Percentiles rank a stretch among this genome's conserved stretches.
Conservation (phyloP, 768 basidiomycete genomes). For the Fibroporia radiculosa region DNA sequence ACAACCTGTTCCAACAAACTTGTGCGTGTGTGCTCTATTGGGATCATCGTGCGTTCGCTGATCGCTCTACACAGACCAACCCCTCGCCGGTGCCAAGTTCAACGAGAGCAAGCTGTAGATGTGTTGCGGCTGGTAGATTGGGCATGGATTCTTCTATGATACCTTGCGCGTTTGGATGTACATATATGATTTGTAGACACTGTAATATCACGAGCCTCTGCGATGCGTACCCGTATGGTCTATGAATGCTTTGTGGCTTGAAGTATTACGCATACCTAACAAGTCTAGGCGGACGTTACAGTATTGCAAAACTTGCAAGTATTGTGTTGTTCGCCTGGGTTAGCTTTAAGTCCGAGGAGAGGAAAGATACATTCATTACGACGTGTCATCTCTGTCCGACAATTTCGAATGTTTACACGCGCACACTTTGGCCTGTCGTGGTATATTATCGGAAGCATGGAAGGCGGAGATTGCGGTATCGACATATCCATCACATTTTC, state of each 20-base stretch:
- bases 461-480: too few relatives aligned
- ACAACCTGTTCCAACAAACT: slow-evolving; percentile 65
- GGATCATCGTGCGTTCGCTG: not conserved
- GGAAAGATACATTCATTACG: too few relatives aligned
- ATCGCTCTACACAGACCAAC: slow-evolving; percentile 11
- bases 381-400: too few relatives aligned
- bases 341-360: too few relatives aligned
- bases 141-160: not conserved
- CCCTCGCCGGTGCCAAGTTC: slow-evolving; percentile 15
- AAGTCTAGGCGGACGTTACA: too few relatives aligned
- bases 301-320: too few relatives aligned
- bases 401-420: too few relatives aligned
- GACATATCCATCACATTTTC: too few relatives aligned
- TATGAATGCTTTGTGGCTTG: not conserved
- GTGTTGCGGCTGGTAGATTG: not conserved
- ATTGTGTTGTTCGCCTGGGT: too few relatives aligned
- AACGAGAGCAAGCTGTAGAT: slow-evolving; percentile 13
- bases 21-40: slow-evolving; percentile 46
- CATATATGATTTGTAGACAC: not conserved
- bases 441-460: too few relatives aligned
- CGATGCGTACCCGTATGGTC: not conserved
- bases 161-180: not conserved
- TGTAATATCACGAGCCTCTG: not conserved
- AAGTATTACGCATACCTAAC: not conserved
- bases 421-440: too few relatives aligned